Evolutionary conservation across 73 alveolate genomes (phyloP).

Genomic region (Blepharisma stoltei): DNA sequence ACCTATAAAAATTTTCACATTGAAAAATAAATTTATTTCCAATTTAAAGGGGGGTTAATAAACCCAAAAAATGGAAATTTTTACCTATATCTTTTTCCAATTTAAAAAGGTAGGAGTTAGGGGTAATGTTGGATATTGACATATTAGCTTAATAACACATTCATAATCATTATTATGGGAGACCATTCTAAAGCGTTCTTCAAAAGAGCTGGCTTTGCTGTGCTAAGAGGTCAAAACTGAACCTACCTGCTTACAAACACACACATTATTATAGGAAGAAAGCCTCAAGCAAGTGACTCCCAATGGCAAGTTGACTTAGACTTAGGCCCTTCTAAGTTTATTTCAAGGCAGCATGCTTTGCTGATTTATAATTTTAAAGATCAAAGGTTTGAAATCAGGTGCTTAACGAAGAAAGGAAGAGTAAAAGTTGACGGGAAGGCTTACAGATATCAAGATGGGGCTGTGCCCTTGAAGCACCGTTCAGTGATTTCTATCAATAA

Average conservation of each 20-base stretch:
- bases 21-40: too few species aligned
- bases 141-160: too few species aligned
- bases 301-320: slow-evolving; percentile 30
- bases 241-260: slow-evolving; percentile 49
- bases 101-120: too few species aligned
- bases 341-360: slow-evolving; percentile 31
- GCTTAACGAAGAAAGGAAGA: slow-evolving; percentile 20
- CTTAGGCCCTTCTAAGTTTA: slow-evolving; percentile 4
- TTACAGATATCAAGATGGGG: slow-evolving; percentile 30
- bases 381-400: slow-evolving; percentile 13
- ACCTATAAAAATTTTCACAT: too few species aligned
- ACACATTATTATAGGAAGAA: slow-evolving; percentile 60
- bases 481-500: slow-evolving; percentile 25
- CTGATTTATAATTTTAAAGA: slow-evolving; percentile 4
- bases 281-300: slow-evolving; percentile 27
- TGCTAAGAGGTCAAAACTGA: slow-evolving; percentile 56
- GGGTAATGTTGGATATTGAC: too few species aligned
- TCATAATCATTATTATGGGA: not conserved
- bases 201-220: slow-evolving; percentile 52
- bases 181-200: slow-evolving; percentile 21
- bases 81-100: too few species aligned
- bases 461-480: slow-evolving; percentile 23
- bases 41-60: too few species aligned
- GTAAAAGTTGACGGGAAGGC: slow-evolving; percentile 26
- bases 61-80: too few species aligned